Evolutionary conservation across 108 stramenopile genomes (phyloP), one percentile per base, ranked within the genome.

Genomic region (Poteriospumella lacustris): DNA sequence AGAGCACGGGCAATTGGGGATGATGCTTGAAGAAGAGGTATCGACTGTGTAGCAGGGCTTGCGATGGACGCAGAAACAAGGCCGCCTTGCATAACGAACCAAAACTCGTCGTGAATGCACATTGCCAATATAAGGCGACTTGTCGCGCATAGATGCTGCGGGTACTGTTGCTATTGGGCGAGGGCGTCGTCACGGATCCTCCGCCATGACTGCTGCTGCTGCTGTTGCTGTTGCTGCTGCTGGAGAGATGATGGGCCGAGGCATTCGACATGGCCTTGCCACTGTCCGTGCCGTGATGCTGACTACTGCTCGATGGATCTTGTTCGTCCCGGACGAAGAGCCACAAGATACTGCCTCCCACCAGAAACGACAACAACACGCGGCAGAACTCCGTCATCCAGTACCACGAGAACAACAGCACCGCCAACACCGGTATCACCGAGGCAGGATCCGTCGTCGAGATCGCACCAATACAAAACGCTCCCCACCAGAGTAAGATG

Each of bases 11-110:
- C 19, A 19, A 9, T 15, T 9, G 47, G 19, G 47, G 19, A 52
- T 15, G 47, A 52, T 19, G 9, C 19, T 19, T 9, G 36, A 31
- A 34, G 3, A 64, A 9, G 33, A 26, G 36, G 36, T 3, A 5
- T 31, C 5, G 31, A 34, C 28, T 9, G 9, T 31, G 31, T 9
- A 64, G 60, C 28, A 3, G 9, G 3, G 36, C 5, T 31, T 64
- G 60, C 9, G 29, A 3, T 31, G 60, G 60, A 3, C 5, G 24
- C 24, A 24, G 5, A 64, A 64, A 64, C 5, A 64, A 24, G 28
- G 60, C 60, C 28, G 29, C 60, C 24, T 64, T 64, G 36, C 60
- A 64, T 12, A 64, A 12, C 5, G 60, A 64, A 9, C 60, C 60
- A 64, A 64, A 64, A 33, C 12, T 12, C 5, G 60, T 64, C 36